phyloP scores from a whole-genome alignment of 495 filamentous ascomycete species.

The Talaromyces nanjingensis region DNA sequence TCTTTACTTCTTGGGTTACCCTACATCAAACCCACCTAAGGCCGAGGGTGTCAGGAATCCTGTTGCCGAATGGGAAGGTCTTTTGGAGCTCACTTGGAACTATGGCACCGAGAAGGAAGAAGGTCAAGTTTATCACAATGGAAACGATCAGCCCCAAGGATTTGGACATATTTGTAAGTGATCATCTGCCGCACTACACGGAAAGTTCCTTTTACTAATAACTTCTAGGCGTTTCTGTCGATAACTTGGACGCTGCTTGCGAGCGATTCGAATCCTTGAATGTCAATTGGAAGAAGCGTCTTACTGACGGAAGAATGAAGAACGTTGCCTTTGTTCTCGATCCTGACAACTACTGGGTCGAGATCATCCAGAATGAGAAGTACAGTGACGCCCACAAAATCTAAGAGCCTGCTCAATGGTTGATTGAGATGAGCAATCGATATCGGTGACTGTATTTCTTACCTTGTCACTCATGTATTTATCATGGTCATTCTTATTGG shows the following conservation, averaged over 20 bases:
- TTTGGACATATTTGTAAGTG: conserved; percentile 83
- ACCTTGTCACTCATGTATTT: not conserved
- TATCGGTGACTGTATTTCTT: not conserved
- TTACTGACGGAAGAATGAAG: conserved; percentile 89
- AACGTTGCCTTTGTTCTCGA: conserved; percentile 92
- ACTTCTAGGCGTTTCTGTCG: conserved; percentile 66
- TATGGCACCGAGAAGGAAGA: conserved; percentile 91
- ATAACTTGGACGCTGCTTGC: conserved; percentile 81
- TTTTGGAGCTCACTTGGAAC: conserved; percentile 93
- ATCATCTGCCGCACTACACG: not conserved
- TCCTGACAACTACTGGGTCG: conserved; percentile 89
- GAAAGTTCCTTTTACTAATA: conserved; percentile 16
- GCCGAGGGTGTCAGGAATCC: conserved; percentile 47
- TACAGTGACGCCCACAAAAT: conserved; percentile 7
- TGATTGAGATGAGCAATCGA: not conserved
- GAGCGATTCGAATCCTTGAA: conserved; percentile 72
- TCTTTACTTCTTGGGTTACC: conserved; percentile 88
- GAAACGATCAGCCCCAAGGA: conserved; percentile 85
- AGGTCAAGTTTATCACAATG: conserved; percentile 81
- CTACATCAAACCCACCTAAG: conserved; percentile 34
- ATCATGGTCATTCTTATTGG: not conserved
- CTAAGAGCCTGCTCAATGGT: not conserved
- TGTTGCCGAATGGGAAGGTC: conserved; percentile 64
- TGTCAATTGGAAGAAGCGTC: conserved; percentile 88
- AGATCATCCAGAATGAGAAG: conserved; percentile 67